Percentiles rank a stretch among this genome's conserved stretches.
These are phyloP conservation scores for Calonectria hongkongensis DNA, from an alignment of 2,329 filamentous ascomycete species.

Conservation along the genomic window DNA sequence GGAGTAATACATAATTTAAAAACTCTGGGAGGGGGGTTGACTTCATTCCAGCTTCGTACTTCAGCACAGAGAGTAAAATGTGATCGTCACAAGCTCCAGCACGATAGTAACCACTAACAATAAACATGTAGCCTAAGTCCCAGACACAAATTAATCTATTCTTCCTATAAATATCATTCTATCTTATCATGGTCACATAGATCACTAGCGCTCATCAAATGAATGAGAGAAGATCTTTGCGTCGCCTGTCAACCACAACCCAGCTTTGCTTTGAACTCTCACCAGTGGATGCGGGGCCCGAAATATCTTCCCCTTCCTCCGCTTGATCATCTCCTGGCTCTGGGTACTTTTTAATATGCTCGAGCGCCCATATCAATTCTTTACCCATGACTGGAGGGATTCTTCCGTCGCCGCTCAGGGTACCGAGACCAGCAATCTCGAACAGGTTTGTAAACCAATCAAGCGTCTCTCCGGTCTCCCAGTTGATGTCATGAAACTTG, in stretches of 20 bases:
- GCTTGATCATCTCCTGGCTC: slow-evolving; percentile 53
- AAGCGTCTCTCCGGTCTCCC: slow-evolving; percentile 71
- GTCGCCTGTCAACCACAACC: slow-evolving; percentile 40
- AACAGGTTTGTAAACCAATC: slow-evolving; percentile 68
- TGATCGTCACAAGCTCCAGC: too few relatives aligned
- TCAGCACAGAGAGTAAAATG: too few relatives aligned
- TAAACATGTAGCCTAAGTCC: too few relatives aligned
- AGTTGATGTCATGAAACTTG: slow-evolving; percentile 72
- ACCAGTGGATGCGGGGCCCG: too few relatives aligned
- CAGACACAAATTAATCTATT: too few relatives aligned
- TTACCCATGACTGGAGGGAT: slow-evolving; percentile 66
- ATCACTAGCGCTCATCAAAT: background rate
- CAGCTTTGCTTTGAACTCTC: slow-evolving; percentile 32
- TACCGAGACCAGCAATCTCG: slow-evolving; percentile 68
- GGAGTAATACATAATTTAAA: too few relatives aligned
- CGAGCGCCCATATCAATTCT: slow-evolving; percentile 68
- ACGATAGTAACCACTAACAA: too few relatives aligned
- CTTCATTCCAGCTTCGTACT: too few relatives aligned
- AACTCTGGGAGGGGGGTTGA: too few relatives aligned
- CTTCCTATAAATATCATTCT: too few relatives aligned
- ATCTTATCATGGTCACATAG: too few relatives aligned
- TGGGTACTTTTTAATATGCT: slow-evolving; percentile 69
- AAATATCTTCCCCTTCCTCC: background rate
- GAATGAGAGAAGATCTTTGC: slow-evolving; percentile 39
- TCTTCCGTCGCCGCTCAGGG: slow-evolving; percentile 67